A percentile compares a stretch with the other conserved stretches of the same genome.
Conservation (phyloP, 768 basidiomycete genomes). For the Amylocystis lapponica region DNA sequence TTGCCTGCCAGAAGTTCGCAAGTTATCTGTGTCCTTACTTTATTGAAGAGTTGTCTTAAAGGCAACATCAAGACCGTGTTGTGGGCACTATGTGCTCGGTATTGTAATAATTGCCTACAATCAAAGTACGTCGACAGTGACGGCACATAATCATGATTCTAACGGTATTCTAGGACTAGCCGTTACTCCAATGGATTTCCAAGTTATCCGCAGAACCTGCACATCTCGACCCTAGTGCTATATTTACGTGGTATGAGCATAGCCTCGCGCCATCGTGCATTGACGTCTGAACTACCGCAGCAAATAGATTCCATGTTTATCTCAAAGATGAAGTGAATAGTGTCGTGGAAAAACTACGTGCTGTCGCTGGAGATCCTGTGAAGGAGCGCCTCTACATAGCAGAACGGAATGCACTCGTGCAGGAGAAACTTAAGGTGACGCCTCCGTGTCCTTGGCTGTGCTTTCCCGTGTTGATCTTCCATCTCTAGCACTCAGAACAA, state of each 20-base stretch:
- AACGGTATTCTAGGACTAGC: neutral
- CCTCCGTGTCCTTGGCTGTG: neutral
- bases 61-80: conserved; percentile 5
- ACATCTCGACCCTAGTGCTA: neutral
- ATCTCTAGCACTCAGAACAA: neutral
- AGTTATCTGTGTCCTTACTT: neutral
- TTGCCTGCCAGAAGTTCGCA: neutral
- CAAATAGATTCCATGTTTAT: too few relatives aligned
- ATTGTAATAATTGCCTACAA: conserved; percentile 13
- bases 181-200: neutral
- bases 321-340: too few relatives aligned
- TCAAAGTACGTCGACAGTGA: neutral
- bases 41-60: conserved; percentile 12
- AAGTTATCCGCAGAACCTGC: neutral
- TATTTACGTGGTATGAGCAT: neutral
- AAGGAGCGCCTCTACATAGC: too few relatives aligned
- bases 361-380: too few relatives aligned
- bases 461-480: neutral
- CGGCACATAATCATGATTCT: neutral
- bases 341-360: too few relatives aligned
- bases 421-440: neutral
- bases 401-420: neutral
- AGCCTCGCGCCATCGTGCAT: neutral
- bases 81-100: conserved; percentile 8
- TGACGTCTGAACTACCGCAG: neutral